Base-by-base conservation (phyloP, 1,284 basidiomycete species). In the Cerrena zonata region DNA sequence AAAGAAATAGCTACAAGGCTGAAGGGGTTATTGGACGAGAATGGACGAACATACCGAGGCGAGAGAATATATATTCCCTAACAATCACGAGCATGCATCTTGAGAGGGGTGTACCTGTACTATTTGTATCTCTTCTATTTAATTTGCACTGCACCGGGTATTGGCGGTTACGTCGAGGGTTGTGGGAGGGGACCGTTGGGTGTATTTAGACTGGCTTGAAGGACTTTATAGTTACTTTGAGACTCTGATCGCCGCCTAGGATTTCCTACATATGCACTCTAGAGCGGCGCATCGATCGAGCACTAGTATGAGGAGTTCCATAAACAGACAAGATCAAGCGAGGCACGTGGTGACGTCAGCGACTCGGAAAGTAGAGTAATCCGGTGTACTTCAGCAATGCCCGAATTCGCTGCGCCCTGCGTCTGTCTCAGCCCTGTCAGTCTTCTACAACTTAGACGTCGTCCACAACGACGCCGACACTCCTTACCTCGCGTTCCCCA, bases 41-140 rank as follows among this genome's bases (percentile, higher is more conserved):
- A 81, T 59, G 78, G 81, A 53, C 73, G 76, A 58, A 88, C 85
- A 0, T 89, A 85, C 62, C 58, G 67, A 63, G 85, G 86, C 10
- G 73, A 79, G 45, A 66, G 73, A 45, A 76, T 87, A 49, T 87
- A 87, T 62, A 75, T 79, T 5, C 84, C 85, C 1, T 67, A 51
- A 61, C 38, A 24, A n/a, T 36, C n/a, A n/a, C n/a, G n/a, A n/a
- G n/a, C n/a, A n/a, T n/a, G n/a, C n/a, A n/a, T n/a, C n/a, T n/a
- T n/a, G n/a, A n/a, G n/a, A n/a, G n/a, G n/a, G n/a, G n/a, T n/a
- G n/a, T 24, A 5, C 10, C 41, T 42, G 41, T 23, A 42, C 23
- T 4, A 39, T 15, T 39, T 18, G n/a, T 4, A 4, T 21, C 13
- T 39, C 5, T 42, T 5, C 23, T 22, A 40, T 10, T 40, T 15